A percentile compares a stretch with the other conserved stretches of the same genome.
Conservation (phyloP, 371 early-diverging fungal genomes). For the Choanephora cucurbitarum region DNA sequence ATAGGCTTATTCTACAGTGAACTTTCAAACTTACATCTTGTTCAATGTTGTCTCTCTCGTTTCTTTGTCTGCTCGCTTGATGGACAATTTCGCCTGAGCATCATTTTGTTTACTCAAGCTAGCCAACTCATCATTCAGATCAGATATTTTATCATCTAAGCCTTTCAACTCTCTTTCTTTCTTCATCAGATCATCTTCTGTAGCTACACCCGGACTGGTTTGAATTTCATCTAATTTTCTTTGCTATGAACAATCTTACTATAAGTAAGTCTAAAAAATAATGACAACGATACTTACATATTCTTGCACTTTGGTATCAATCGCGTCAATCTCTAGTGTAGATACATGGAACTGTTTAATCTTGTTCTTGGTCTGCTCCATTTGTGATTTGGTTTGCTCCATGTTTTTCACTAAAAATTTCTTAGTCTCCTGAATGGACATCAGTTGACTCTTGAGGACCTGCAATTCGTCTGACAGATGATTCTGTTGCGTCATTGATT, state of each 20-base stretch:
- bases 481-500: conserved; percentile 21
- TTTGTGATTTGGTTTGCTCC: conserved; percentile 13
- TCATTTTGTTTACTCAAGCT: conserved; percentile 57
- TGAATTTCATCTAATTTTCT: conserved; percentile 8
- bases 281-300: background rate
- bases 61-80: conserved; percentile 53
- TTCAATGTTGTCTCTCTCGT: conserved; percentile 33
- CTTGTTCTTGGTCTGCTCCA: conserved; percentile 3
- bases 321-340: conserved; percentile 5
- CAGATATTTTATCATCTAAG: conserved; percentile 33
- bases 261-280: too few relatives aligned
- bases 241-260: conserved; percentile 2
- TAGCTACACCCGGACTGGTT: background rate
- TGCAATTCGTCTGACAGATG: conserved; percentile 21
- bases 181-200: conserved; percentile 12
- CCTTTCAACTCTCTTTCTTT: conserved; percentile 30
- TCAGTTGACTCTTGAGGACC: conserved; percentile 13
- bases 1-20: too few relatives aligned
- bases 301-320: background rate
- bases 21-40: conserved; percentile 24
- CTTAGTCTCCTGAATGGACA: conserved; percentile 21
- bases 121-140: conserved; percentile 51
- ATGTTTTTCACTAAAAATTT: conserved; percentile 13
- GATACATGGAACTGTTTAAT: conserved; percentile 7
- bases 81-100: conserved; percentile 56